Conservation (phyloP, 495 filamentous ascomycete genomes). For the Penicillium mononematosum region DNA sequence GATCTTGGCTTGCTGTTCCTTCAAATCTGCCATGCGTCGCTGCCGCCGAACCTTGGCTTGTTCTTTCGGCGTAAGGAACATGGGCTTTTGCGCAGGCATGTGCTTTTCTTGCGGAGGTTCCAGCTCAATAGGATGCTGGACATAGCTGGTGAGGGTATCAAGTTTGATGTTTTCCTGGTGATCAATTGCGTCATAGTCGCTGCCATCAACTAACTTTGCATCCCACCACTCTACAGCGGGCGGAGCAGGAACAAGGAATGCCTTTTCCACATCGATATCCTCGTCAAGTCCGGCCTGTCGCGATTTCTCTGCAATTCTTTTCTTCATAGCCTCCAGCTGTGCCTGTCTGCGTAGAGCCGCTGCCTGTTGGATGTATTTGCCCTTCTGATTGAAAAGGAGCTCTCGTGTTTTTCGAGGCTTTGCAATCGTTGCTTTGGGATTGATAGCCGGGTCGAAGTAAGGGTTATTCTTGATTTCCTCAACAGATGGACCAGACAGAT, state of each 20-base stretch:
- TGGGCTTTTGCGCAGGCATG: slow-evolving; percentile 75
- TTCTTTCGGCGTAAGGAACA: slow-evolving; percentile 89
- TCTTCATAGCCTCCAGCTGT: slow-evolving; percentile 90
- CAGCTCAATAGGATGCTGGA: slow-evolving; percentile 92
- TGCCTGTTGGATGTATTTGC: slow-evolving; percentile 93
- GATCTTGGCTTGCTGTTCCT: slow-evolving; percentile 96
- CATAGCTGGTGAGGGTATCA: slow-evolving; percentile 72
- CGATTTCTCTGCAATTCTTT: slow-evolving; percentile 79
- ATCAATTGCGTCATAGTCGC: slow-evolving; percentile 68
- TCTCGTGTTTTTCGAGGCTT: slow-evolving; percentile 67
- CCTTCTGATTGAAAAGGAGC: slow-evolving; percentile 90
- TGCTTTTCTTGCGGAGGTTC: slow-evolving; percentile 88
- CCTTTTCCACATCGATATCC: slow-evolving; percentile 83
- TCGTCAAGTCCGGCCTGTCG: slow-evolving; percentile 88
- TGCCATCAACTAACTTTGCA: slow-evolving; percentile 73
- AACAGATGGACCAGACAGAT: slow-evolving; percentile 65
- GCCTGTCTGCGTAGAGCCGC: slow-evolving; percentile 83
- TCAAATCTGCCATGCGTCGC: slow-evolving; percentile 83
- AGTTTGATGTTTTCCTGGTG: slow-evolving; percentile 67
- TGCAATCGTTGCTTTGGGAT: slow-evolving; percentile 59
- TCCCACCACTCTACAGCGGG: slow-evolving; percentile 99
- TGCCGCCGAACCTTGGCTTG: slow-evolving; percentile 89
- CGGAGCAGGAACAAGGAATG: slow-evolving; percentile 76
- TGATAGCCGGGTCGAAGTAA: slow-evolving; percentile 77
- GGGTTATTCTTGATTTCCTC: slow-evolving; percentile 76